Evolutionary conservation across 441 rosid genomes (phyloP), one percentile per base, ranked within the genome.

Genomic region (Rhodomyrtus psidioides): DNA sequence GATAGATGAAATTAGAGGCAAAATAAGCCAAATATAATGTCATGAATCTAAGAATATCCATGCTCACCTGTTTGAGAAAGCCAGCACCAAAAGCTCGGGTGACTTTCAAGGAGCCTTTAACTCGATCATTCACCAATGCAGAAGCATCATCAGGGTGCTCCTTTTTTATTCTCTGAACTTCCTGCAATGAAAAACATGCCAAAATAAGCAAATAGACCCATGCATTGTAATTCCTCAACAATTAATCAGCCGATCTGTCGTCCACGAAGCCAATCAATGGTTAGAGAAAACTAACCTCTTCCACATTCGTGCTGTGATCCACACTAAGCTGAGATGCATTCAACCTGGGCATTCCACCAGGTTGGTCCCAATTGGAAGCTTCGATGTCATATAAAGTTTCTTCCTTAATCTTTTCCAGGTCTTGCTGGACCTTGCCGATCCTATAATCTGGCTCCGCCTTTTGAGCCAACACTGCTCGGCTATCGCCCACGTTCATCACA

Each of bases 21-120:
- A 70, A 39, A 70, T 23, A 70, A n/a, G 49, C 79, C 79, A 70
- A 70, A 70, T 70, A 19, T 70, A 19, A 34, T 39, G 79, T 70
- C 79, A 39, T 10, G 49, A 70, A 62, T 62, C 75, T 39, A 62
- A 62, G 75, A 30, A 70, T 65, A 26, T 21, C 49, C 79, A 81
- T 49, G 34, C 44, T 70, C 60, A 97, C 99, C 98, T 96, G 95
- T 87, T 97, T 97, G 87, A 97, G 98, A 88, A 95, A 97, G 44
- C 99, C 99, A 23, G 96, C 99, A 6, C 99, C 98, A 28, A 97
- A 97, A 86, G 99, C 99, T 83, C 99, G 94, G 57, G 99, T 97
- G 82, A 97, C 98, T 93, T 95, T 97, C 91, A 97, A 89, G 15
- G 95, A 95, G 39, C 99, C 99, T 90, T 96, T 97, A 53, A 97